Conservation (phyloP, 495 filamentous ascomycete species). For the Aspergillus baeticus region DNA sequence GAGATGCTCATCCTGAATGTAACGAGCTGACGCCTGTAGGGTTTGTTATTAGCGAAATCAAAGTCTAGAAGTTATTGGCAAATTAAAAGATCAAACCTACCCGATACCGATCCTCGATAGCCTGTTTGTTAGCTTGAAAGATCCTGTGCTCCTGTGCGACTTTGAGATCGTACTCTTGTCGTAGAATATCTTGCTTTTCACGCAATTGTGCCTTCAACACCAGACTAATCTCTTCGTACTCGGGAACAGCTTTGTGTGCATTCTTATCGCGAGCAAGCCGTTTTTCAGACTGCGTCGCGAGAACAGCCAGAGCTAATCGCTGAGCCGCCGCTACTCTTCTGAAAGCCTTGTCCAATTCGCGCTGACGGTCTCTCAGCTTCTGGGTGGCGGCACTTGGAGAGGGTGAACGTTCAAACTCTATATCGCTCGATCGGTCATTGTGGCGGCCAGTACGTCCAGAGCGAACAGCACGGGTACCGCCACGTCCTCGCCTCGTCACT, state of each 20-base stretch:
- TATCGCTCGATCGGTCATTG: constrained; percentile 26
- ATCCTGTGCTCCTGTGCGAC: constrained; percentile 28
- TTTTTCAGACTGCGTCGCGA: constrained; percentile 41
- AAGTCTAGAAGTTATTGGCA: no score
- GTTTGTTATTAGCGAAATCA: constrained; percentile 11
- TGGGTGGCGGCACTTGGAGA: constrained; percentile 35
- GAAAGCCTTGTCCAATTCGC: constrained; percentile 41
- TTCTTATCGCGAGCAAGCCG: constrained; percentile 40
- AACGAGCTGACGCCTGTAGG: constrained; percentile 22
- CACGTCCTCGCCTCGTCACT: constrained; percentile 22
- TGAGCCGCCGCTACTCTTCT: constrained; percentile 43
- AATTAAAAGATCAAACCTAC: constrained; percentile 18
- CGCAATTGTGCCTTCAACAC: constrained; percentile 19
- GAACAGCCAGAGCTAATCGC: constrained; percentile 33
- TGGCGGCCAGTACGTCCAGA: constrained; percentile 23
- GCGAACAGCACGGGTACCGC: constrained; percentile 19
- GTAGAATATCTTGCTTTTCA: constrained; percentile 19
- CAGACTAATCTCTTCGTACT: constrained; percentile 33
- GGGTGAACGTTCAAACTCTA: constrained; percentile 35
- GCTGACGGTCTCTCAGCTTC: constrained; percentile 40
- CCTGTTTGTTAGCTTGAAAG: constrained; percentile 26
- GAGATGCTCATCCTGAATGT: constrained; percentile 40
- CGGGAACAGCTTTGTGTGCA: constrained; percentile 41
- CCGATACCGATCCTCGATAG: constrained; percentile 26
- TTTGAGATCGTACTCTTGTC: constrained; percentile 29